Evolutionary conservation across 106 monocot genomes (phyloP).

Genomic region (Dendrobium chrysotoxum): DNA sequence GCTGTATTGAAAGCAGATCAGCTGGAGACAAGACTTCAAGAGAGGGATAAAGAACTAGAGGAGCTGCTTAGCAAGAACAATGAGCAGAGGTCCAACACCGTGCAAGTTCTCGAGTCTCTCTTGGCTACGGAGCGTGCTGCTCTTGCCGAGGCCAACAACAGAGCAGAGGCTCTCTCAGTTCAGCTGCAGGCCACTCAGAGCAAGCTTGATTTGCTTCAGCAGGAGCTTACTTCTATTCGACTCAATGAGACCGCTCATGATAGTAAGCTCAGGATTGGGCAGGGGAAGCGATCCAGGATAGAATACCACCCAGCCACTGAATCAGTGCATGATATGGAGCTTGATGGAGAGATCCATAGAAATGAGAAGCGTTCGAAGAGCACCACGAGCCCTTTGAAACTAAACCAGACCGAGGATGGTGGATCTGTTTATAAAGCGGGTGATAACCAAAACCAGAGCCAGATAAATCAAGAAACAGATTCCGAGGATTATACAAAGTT

Average conservation of each 20-base stretch:
- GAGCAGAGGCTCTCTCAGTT: constrained; percentile 71
- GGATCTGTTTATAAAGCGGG: no score
- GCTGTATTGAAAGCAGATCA: constrained; percentile 45
- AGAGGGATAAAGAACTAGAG: constrained; percentile 82
- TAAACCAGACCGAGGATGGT: no score
- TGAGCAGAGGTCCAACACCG: constrained; percentile 87
- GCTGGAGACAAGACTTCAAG: constrained; percentile 61
- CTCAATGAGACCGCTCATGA: constrained; percentile 75
- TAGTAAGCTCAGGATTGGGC: constrained; percentile 35
- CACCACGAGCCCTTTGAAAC: no score
- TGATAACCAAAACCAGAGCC: constrained; percentile 17
- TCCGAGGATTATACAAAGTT: constrained; percentile 63
- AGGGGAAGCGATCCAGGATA: no score
- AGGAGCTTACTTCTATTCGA: constrained; percentile 61
- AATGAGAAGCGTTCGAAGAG: no score
- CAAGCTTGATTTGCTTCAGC: constrained; percentile 69
- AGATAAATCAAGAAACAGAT: constrained; percentile 19
- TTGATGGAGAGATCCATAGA: no score
- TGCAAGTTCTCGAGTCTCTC: constrained; percentile 83
- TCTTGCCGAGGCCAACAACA: constrained; percentile 64
- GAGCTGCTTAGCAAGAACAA: constrained; percentile 69
- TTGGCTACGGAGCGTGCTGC: constrained; percentile 70
- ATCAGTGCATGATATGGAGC: no score
- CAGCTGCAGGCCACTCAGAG: constrained; percentile 86
- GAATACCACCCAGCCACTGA: no score